A percentile compares a stretch with the other conserved stretches of the same genome.
Conservation (phyloP, 345 rosid genomes). For the Alliaria petiolata region DNA sequence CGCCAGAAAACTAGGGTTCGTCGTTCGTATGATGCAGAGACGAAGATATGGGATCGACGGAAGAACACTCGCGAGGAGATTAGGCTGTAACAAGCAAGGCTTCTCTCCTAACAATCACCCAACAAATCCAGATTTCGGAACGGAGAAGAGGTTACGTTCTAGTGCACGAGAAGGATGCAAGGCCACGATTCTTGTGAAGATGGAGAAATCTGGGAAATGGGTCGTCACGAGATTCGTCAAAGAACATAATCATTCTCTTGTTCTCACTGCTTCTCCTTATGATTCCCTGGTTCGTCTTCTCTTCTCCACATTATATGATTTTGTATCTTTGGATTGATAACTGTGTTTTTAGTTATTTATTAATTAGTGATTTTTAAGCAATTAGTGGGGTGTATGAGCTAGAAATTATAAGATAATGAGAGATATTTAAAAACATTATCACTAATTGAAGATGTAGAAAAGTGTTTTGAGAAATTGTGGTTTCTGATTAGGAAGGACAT, state of each 20-base stretch:
- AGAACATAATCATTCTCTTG: slow-evolving; percentile 75
- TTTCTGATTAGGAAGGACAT: no score
- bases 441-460: no score
- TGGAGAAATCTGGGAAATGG: slow-evolving; percentile 85
- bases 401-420: no score
- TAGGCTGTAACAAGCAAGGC: slow-evolving; percentile 84
- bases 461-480: no score
- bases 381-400: no score
- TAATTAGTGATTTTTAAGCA: no score
- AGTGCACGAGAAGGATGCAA: slow-evolving; percentile 85
- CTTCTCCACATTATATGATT: not conserved
- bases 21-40: slow-evolving; percentile 76
- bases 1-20: slow-evolving; percentile 63
- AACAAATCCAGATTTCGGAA: not conserved
- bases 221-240: slow-evolving; percentile 71
- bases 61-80: slow-evolving; percentile 74
- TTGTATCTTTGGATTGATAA: not conserved
- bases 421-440: no score
- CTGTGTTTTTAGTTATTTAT: not conserved
- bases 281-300: slow-evolving; percentile 43
- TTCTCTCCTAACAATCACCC: slow-evolving; percentile 48
- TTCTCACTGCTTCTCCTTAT: slow-evolving; percentile 42
- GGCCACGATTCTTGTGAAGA: slow-evolving; percentile 70
- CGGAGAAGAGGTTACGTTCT: slow-evolving; percentile 52
- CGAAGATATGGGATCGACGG: slow-evolving; percentile 78